phyloP scores from a whole-genome alignment of 495 filamentous ascomycete genomes.

The Xylona heveae region DNA sequence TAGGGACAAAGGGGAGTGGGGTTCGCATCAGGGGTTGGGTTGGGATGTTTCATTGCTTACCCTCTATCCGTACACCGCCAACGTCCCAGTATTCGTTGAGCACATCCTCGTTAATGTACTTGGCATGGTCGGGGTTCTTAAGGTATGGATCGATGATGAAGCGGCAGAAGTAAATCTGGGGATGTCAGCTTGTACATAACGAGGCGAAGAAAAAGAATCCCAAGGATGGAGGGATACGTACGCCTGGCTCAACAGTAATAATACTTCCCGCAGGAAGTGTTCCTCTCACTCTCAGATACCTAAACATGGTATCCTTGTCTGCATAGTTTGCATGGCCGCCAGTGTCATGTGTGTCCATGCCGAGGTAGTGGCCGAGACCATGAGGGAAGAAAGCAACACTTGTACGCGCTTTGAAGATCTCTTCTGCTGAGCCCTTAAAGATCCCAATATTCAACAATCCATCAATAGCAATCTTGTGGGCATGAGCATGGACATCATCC shows the following conservation, averaged over 20 bases:
- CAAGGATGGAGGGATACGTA: slow-evolving; percentile 19
- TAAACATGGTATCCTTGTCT: slow-evolving; percentile 69
- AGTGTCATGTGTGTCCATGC: slow-evolving; percentile 88
- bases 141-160: slow-evolving; percentile 81
- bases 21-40: background rate
- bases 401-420: slow-evolving; percentile 50
- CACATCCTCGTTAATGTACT: slow-evolving; percentile 53
- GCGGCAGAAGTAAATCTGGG: slow-evolving; percentile 70
- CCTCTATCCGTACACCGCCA: slow-evolving; percentile 64
- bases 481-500: slow-evolving; percentile 63
- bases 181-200: slow-evolving; percentile 4
- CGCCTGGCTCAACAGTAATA: slow-evolving; percentile 78
- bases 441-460: slow-evolving; percentile 61
- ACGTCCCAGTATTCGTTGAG: slow-evolving; percentile 75
- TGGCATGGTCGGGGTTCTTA: slow-evolving; percentile 39
- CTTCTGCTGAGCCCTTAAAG: slow-evolving; percentile 37
- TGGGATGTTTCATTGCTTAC: slow-evolving; percentile 10
- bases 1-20: slow-evolving; percentile 5
- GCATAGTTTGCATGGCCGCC: slow-evolving; percentile 72
- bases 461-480: slow-evolving; percentile 63
- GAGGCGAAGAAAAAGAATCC: background rate
- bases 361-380: slow-evolving; percentile 77
- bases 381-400: slow-evolving; percentile 85
- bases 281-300: slow-evolving; percentile 66
- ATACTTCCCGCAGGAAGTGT: slow-evolving; percentile 53